phyloP scores from a whole-genome alignment of 2,329 filamentous ascomycete species.

The Capronia coronata region DNA sequence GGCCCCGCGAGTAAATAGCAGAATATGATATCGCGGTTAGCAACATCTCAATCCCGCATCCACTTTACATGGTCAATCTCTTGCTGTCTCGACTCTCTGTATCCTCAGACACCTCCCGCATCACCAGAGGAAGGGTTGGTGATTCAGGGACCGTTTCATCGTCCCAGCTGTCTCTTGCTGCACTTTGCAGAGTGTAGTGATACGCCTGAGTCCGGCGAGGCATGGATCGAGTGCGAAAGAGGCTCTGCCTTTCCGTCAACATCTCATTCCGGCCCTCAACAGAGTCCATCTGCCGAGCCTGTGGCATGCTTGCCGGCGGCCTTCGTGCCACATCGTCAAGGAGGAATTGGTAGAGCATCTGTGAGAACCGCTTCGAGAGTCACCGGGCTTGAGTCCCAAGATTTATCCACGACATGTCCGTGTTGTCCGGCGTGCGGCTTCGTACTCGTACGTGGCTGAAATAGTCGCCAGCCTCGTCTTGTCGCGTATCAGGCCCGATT shows the following conservation, averaged over 20 bases:
- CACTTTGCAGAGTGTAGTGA: slow-evolving; percentile 15
- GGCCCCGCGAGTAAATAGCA: not conserved
- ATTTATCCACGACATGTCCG: slow-evolving; percentile 30
- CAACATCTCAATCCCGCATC: not conserved
- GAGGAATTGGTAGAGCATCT: slow-evolving; percentile 27
- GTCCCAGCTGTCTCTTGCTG: slow-evolving; percentile 9
- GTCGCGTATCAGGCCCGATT: not conserved
- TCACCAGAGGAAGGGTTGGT: slow-evolving; percentile 10
- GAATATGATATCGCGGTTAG: not conserved
- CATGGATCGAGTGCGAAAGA: slow-evolving; percentile 22
- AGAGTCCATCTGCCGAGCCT: slow-evolving; percentile 9
- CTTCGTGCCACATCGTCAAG: slow-evolving; percentile 28
- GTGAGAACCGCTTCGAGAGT: slow-evolving; percentile 24
- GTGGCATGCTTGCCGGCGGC: slow-evolving; percentile 10
- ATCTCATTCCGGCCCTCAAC: slow-evolving; percentile 17
- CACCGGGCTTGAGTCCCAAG: slow-evolving; percentile 24
- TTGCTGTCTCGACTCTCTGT: slow-evolving; percentile 12
- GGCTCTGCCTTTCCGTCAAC: slow-evolving; percentile 10
- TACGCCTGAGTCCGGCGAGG: slow-evolving; percentile 14
- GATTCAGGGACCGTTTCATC: slow-evolving; percentile 7
- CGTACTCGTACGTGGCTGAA: slow-evolving; percentile 14
- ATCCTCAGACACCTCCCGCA: slow-evolving; percentile 1
- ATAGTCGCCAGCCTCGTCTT: slow-evolving; percentile 16
- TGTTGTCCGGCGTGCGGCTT: slow-evolving; percentile 12
- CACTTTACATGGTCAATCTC: slow-evolving; percentile 19